These are phyloP conservation scores for Iberis pinnata DNA, from an alignment of 345 rosid species.

Conservation along the genomic window DNA sequence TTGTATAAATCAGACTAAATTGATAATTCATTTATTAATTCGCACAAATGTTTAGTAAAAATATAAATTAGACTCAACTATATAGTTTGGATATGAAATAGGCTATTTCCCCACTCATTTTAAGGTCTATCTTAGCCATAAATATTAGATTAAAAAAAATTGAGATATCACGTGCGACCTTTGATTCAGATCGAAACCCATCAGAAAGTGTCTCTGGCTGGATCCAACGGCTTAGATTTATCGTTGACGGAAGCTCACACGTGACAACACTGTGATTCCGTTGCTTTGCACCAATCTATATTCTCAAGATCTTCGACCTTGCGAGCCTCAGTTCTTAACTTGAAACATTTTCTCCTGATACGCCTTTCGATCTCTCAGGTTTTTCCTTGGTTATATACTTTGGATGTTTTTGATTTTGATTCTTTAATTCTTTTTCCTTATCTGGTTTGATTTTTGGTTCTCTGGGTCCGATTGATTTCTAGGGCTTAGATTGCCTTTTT, in stretches of 20 bases:
- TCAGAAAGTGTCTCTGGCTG: not conserved
- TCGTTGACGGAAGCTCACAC: constrained; percentile 24
- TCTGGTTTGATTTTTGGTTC: constrained; percentile 7
- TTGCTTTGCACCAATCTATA: constrained; percentile 8
- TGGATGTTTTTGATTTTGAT: not conserved
- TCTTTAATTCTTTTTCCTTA: not conserved
- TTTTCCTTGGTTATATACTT: not conserved
- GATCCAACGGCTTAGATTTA: constrained; percentile 23
- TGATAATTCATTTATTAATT: too few relatives aligned
- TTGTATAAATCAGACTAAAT: too few relatives aligned
- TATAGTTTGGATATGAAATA: too few relatives aligned
- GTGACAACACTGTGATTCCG: constrained; percentile 21
- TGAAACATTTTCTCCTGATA: not conserved
- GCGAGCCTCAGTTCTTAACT: not conserved
- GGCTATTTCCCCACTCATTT: too few relatives aligned
- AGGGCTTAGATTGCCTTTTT: not conserved
- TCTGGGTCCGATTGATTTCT: not conserved
- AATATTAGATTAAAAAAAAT: not conserved
- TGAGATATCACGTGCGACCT: constrained; percentile 10
- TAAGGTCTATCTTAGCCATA: too few relatives aligned
- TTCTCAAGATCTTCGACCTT: constrained; percentile 22
- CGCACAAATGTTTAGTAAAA: too few relatives aligned
- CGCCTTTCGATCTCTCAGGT: constrained; percentile 20
- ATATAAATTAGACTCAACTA: too few relatives aligned
- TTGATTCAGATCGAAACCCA: constrained; percentile 17